Conservation (phyloP, 306 rosid genomes). For the Vachellia collinsii region DNA sequence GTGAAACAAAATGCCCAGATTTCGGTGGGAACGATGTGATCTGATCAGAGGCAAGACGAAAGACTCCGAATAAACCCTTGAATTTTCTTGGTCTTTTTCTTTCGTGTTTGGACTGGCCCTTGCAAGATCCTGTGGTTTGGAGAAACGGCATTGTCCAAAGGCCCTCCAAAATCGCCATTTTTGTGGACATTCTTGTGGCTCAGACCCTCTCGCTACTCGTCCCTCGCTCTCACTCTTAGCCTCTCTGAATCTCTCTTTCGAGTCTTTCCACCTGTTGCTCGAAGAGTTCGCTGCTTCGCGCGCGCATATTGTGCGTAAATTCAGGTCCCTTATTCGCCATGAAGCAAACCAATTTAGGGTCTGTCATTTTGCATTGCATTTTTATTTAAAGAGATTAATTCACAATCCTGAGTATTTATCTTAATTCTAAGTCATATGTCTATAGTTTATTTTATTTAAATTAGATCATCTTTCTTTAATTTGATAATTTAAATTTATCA, state of each 20-base stretch:
- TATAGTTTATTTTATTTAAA: no score
- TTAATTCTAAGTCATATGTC: no score
- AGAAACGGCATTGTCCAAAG: conserved; percentile 42
- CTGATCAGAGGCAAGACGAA: not conserved
- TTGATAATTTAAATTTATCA: no score
- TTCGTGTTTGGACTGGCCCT: conserved; percentile 29
- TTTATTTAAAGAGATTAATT: no score
- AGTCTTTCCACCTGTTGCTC: conserved; percentile 22
- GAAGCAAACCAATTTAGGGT: no score
- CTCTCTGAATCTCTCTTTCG: not conserved
- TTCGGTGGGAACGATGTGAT: conserved; percentile 1
- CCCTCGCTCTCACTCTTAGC: conserved; percentile 21
- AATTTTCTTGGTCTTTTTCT: conserved; percentile 25
- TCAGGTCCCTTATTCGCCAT: no score
- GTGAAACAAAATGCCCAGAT: not conserved
- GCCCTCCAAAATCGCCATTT: conserved; percentile 70
- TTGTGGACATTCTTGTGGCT: conserved; percentile 59
- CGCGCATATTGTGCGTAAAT: not conserved
- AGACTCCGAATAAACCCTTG: not conserved
- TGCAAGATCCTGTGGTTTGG: conserved; percentile 32
- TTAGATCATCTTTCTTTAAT: no score
- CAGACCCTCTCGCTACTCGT: conserved; percentile 37
- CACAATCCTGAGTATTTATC: no score
- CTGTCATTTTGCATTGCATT: no score
- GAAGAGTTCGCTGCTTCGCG: conserved; percentile 23